A percentile compares a stretch with the other conserved stretches of the same genome.
Evolutionary conservation across 352 stramenopile species (phyloP).

Genomic region (Ophiocytium majus): DNA sequence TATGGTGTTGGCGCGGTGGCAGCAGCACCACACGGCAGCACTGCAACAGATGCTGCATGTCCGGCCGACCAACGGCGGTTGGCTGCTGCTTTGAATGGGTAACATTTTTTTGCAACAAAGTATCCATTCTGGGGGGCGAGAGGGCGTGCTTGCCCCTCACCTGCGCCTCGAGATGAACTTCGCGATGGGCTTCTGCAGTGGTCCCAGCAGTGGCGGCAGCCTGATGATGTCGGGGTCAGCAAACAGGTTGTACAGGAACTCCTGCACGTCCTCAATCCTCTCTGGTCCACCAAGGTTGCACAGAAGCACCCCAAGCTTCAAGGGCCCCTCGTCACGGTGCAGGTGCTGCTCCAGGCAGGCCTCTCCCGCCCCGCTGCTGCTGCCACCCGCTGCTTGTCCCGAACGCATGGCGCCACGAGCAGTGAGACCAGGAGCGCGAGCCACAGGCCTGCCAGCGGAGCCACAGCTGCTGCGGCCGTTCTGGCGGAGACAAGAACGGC

Average conservation of each 20-base stretch:
- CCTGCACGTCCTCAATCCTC: constrained; percentile 86
- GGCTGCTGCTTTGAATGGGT: background rate
- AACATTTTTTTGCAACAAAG: background rate
- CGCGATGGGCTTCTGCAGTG: constrained; percentile 74
- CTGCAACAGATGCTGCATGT: too few relatives aligned
- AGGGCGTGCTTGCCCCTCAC: background rate
- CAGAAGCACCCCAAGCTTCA: constrained; percentile 77
- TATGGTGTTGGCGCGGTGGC: background rate
- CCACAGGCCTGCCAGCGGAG: background rate
- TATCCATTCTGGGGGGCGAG: too few relatives aligned
- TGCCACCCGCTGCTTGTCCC: too few relatives aligned
- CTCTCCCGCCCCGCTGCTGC: background rate
- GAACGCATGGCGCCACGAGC: background rate
- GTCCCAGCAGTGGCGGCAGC: constrained; percentile 79
- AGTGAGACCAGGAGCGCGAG: background rate
- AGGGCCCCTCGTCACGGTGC: constrained; percentile 19
- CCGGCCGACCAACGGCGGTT: background rate
- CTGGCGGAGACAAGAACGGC: too few relatives aligned
- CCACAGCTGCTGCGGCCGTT: background rate
- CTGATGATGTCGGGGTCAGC: constrained; percentile 97
- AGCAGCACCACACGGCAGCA: background rate
- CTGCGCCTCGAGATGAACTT: constrained; percentile 70
- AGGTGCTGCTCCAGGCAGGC: too few relatives aligned
- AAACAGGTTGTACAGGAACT: constrained; percentile 98
- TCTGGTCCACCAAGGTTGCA: constrained; percentile 96